phyloP scores from a whole-genome alignment of 2,329 filamentous ascomycete genomes.

The Neofusicoccum ribis region DNA sequence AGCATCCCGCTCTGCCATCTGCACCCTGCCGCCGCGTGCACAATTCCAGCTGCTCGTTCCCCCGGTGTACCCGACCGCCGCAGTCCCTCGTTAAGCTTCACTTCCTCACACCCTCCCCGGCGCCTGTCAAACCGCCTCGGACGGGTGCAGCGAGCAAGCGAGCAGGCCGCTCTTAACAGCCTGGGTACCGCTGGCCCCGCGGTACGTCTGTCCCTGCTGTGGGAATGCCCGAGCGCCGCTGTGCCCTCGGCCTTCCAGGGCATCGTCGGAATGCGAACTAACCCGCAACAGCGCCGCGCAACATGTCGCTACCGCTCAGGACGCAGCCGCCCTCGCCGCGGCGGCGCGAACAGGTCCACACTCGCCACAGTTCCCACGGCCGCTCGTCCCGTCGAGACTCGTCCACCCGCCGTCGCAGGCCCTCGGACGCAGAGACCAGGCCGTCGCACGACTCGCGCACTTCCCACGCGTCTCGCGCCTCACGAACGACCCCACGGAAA shows the following conservation, averaged over 20 bases:
- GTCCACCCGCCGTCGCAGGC: conserved; percentile 66
- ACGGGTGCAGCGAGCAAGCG: not conserved
- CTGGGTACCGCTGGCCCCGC: conserved; percentile 4
- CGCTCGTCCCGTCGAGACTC: conserved; percentile 62
- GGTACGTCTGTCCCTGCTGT: not conserved
- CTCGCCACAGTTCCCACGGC: conserved; percentile 6
- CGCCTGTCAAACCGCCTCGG: not conserved
- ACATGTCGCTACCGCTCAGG: conserved; percentile 56
- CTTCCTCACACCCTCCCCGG: not conserved
- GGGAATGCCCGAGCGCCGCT: not conserved
- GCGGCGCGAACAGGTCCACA: conserved; percentile 39
- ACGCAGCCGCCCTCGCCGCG: conserved; percentile 61
- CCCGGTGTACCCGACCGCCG: not conserved
- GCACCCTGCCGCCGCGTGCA: not conserved
- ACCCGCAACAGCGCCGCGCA: conserved; percentile 21
- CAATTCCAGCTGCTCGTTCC: conserved; percentile 1
- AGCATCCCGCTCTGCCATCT: not conserved
- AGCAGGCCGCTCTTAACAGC: not conserved
- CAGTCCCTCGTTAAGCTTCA: not conserved
- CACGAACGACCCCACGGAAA: conserved; percentile 37
- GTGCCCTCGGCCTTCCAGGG: not conserved
- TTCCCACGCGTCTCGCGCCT: conserved; percentile 22
- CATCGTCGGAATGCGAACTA: conserved; percentile 21
- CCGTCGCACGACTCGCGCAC: conserved; percentile 36
- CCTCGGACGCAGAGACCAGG: conserved; percentile 70